Conservation (phyloP, 2,329 filamentous ascomycete genomes). For the Phyllosticta citribraziliensis region DNA sequence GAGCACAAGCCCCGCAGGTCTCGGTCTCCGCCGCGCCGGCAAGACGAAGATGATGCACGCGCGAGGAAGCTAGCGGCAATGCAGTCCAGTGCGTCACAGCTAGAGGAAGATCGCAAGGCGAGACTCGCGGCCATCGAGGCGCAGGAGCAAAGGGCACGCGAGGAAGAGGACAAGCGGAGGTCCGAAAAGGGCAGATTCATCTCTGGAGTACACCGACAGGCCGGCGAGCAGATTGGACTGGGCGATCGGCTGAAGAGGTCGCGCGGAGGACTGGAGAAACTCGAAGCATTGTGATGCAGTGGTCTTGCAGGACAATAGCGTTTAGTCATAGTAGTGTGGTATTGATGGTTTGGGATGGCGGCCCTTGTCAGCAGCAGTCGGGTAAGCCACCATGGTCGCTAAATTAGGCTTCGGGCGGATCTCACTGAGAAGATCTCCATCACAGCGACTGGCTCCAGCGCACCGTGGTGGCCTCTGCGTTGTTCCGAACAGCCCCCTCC, state of each 20-base stretch:
- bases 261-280: conserved; percentile 8
- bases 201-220: conserved; percentile 21
- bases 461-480: conserved; percentile 3
- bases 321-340: not conserved
- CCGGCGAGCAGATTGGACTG: conserved; percentile 7
- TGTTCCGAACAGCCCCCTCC: conserved; percentile 7
- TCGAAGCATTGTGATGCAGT: conserved; percentile 6
- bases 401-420: conserved; percentile 11
- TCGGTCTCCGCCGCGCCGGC: not conserved
- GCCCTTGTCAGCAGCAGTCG: not conserved
- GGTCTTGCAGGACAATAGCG: not conserved
- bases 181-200: conserved; percentile 28
- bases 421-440: conserved; percentile 9
- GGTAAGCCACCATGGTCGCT: conserved; percentile 7
- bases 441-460: conserved; percentile 7
- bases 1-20: not conserved
- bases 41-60: conserved; percentile 24
- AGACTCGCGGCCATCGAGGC: conserved; percentile 58
- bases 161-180: conserved; percentile 51
- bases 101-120: conserved; percentile 60
- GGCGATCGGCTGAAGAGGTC: conserved; percentile 12
- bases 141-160: conserved; percentile 52
- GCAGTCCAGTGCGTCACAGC: conserved; percentile 40
- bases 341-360: not conserved
- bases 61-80: conserved; percentile 30